Evolutionary conservation across 306 rosid species (phyloP).

Genomic region (Dalbergia oliveri): DNA sequence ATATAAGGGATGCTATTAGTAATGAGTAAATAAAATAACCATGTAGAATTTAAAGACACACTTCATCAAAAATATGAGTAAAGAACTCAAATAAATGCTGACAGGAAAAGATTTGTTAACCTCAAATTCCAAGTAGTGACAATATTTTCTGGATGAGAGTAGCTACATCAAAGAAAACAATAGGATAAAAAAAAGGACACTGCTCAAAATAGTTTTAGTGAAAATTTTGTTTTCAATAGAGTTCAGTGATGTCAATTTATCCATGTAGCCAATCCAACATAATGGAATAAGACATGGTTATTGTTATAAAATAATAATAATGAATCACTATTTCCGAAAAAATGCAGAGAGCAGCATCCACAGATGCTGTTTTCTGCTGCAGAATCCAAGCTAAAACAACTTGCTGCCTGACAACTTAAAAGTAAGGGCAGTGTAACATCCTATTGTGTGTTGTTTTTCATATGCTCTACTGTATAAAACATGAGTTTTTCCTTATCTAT

Average conservation of each 20-base stretch:
- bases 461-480: neutral
- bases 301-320: constrained; percentile 6
- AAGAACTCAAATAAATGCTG: constrained; percentile 26
- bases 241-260: neutral
- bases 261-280: neutral
- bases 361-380: constrained; percentile 7
- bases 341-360: constrained; percentile 23
- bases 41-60: constrained; percentile 4
- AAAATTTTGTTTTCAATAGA: neutral
- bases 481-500: neutral
- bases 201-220: constrained; percentile 15
- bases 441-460: neutral
- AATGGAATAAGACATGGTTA: neutral
- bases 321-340: neutral
- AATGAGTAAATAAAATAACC: constrained; percentile 20
- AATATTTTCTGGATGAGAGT: constrained; percentile 21
- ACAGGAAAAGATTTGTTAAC: constrained; percentile 20
- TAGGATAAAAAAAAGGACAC: constrained; percentile 5
- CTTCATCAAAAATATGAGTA: neutral
- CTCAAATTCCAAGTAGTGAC: neutral
- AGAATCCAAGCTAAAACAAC: constrained; percentile 23
- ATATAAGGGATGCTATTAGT: neutral
- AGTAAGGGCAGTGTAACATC: constrained; percentile 23
- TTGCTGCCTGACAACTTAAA: constrained; percentile 39
- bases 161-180: neutral